Evolutionary conservation across 2,329 filamentous ascomycete species (phyloP).

Genomic region (Cercospora janseana): DNA sequence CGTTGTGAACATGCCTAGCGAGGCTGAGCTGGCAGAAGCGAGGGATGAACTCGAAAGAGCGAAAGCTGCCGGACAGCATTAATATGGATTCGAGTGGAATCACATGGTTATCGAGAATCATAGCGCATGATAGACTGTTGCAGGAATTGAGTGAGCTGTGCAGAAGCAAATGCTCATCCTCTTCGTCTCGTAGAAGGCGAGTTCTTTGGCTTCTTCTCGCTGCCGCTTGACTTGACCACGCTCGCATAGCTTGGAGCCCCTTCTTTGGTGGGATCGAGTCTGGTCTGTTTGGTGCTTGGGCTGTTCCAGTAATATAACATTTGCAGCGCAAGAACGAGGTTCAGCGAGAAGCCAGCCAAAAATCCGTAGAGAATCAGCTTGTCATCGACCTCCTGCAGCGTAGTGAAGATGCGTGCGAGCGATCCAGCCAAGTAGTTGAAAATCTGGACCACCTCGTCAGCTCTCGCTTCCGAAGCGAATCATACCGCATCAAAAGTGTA

Average conservation of each 20-base stretch:
- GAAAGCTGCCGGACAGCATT: not conserved
- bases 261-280: constrained; percentile 41
- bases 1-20: constrained; percentile 50
- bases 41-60: constrained; percentile 23
- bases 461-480: not conserved
- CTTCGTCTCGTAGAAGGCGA: constrained; percentile 36
- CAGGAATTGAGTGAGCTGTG: too few relatives aligned
- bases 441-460: constrained; percentile 57
- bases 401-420: constrained; percentile 93
- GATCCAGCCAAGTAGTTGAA: constrained; percentile 97
- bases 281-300: constrained; percentile 44
- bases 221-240: constrained; percentile 36
- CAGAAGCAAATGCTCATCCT: too few relatives aligned
- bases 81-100: not conserved
- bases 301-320: constrained; percentile 97
- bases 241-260: constrained; percentile 34
- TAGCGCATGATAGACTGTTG: too few relatives aligned
- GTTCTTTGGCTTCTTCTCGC: constrained; percentile 38
- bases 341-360: constrained; percentile 85
- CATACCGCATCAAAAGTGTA: not conserved
- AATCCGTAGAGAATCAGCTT: constrained; percentile 95
- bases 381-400: constrained; percentile 94
- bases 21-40: constrained; percentile 43
- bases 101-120: not conserved
- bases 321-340: constrained; percentile 79